These are phyloP conservation scores for Meyerozyma smithsonii DNA, from an alignment of 1,139 yeast genomes.

Conservation along the genomic window DNA sequence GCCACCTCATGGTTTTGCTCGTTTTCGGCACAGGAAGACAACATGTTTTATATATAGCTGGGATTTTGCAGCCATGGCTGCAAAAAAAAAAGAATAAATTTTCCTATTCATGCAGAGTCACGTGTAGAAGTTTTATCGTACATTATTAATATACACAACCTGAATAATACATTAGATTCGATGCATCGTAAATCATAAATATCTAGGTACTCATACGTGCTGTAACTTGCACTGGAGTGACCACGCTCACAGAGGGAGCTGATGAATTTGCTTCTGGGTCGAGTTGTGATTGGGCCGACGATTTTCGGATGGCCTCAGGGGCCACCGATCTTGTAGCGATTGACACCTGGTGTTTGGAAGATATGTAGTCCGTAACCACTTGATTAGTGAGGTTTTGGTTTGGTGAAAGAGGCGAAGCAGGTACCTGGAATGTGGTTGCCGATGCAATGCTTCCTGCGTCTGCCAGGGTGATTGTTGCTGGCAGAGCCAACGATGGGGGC, in stretches of 20 bases:
- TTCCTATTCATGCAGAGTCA: neutral
- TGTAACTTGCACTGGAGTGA: slow-evolving; percentile 46
- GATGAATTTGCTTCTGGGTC: neutral
- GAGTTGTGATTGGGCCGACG: neutral
- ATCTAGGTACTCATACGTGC: slow-evolving; percentile 35
- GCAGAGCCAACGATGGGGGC: slow-evolving; percentile 14
- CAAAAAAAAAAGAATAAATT: too few relatives aligned
- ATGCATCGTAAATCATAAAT: slow-evolving; percentile 1
- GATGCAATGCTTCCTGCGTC: slow-evolving; percentile 11
- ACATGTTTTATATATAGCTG: neutral
- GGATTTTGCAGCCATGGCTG: slow-evolving; percentile 1
- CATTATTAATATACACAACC: neutral
- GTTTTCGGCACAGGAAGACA: neutral
- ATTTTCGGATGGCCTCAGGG: neutral
- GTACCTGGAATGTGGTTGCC: slow-evolving; percentile 10
- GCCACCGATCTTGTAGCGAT: neutral
- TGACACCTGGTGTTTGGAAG: neutral
- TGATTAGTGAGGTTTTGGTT: slow-evolving; percentile 27
- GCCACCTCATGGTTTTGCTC: neutral
- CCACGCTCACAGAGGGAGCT: slow-evolving; percentile 18
- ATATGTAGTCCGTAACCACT: neutral
- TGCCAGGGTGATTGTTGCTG: slow-evolving; percentile 14
- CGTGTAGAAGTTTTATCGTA: neutral
- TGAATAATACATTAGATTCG: neutral
- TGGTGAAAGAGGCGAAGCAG: slow-evolving; percentile 24